Conservation (phyloP, 768 basidiomycete genomes). For the Rhizopogon vulgaris region DNA sequence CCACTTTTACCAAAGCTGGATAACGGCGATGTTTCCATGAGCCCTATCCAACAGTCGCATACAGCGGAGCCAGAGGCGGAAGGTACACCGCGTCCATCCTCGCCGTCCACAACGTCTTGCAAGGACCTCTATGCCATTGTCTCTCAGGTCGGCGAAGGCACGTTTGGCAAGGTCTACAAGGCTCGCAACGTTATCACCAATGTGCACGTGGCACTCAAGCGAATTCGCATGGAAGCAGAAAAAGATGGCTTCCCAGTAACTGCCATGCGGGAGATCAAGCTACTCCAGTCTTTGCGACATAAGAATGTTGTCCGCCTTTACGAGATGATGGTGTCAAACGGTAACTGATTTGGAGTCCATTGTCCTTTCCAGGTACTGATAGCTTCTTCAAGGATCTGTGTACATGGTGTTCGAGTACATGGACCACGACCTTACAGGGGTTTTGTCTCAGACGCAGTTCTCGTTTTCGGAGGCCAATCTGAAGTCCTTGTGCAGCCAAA, state of each 20-base stretch:
- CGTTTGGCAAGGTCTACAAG: constrained; percentile 98
- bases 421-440: constrained; percentile 96
- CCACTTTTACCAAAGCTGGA: constrained; percentile 17
- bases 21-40: constrained; percentile 14
- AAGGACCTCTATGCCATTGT: constrained; percentile 79
- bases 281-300: constrained; percentile 87
- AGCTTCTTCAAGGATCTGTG: constrained; percentile 61
- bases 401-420: constrained; percentile 99
- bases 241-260: constrained; percentile 98
- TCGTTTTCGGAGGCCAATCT: constrained; percentile 80
- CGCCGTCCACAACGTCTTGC: constrained; percentile 21
- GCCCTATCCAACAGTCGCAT: constrained; percentile 14
- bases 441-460: constrained; percentile 88
- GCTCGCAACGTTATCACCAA: constrained; percentile 79
- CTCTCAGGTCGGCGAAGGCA: constrained; percentile 95
- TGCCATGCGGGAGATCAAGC: constrained; percentile 97
- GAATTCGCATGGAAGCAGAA: constrained; percentile 97
- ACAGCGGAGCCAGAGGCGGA: constrained; percentile 19
- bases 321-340: constrained; percentile 99
- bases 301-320: constrained; percentile 83
- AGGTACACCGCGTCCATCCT: constrained; percentile 19
- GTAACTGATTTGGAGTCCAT: constrained; percentile 35
- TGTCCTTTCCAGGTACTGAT: constrained; percentile 4
- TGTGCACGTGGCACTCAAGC: constrained; percentile 82
- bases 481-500: constrained; percentile 93